Evolutionary conservation across 345 rosid genomes (phyloP), one percentile per base, ranked within the genome.

Genomic region (Murraya koenigii): DNA sequence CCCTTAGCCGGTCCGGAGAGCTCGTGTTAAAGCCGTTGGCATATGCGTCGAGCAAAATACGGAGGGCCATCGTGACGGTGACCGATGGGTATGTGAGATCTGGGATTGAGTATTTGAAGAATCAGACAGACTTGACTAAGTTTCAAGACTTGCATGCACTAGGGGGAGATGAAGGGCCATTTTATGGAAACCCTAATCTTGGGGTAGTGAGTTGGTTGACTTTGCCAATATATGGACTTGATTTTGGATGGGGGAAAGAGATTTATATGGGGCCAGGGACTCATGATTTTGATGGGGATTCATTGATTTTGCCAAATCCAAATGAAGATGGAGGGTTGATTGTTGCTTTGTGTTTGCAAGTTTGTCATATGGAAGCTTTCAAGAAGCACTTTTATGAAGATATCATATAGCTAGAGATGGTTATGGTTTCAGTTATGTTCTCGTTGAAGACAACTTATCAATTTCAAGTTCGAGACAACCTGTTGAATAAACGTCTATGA

Each of bases 161-260:
- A 66, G 88, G 85, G 64, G 82, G 91, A 49, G 77, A 55, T 28
- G 84, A 59, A 61, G 91, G 87, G 10, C 89, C 91, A 1, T 90
- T 87, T 33, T 86, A 81, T 28, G 94, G 94, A 41, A 90, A 86
- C 78, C 94, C 94, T 59, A 90, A 90, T 69, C 82, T 90, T 8
- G 90, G 86, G 64, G 83, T 89, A 23, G 90, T 86, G 30, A 90
- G 94, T 62, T 90, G 92, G 94, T 58, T 87, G 75, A 82, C 86
- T 13, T 30, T 90, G n/a, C 91, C 94, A 1, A 85, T 89, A 8
- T 77, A 81, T 32, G 90, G 88, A 3, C 75, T 85, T 49, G 92
- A 90, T 79, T 90, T 89, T 36, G 91, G 94, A 39, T 90, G 91
- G 92, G 94, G 94, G 9, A 81, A 78, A 59, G 91, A 87, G 61